phyloP scores from a whole-genome alignment of 345 rosid species.

The Psidium friedrichsthalianum region DNA sequence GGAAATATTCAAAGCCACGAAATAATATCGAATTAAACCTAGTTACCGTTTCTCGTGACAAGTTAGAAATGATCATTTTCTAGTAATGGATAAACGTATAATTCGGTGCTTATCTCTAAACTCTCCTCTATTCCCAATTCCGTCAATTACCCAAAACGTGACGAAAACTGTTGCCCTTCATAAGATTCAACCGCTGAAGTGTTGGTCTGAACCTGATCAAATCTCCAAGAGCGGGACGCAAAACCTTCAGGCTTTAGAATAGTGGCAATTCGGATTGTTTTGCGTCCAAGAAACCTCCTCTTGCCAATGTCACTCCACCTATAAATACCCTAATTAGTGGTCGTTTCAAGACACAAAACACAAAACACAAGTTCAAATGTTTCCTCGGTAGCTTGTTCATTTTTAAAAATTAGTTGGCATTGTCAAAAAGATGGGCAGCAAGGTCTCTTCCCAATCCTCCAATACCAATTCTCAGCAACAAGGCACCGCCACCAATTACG shows the following conservation, averaged over 20 bases:
- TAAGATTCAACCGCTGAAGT: not conserved
- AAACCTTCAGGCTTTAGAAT: not conserved
- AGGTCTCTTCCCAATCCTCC: not conserved
- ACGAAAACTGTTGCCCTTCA: not conserved
- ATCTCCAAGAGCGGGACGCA: not conserved
- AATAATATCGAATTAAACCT: not conserved
- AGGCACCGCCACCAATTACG: constrained; percentile 6
- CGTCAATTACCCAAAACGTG: not conserved
- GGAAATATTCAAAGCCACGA: not conserved
- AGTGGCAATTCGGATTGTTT: not conserved
- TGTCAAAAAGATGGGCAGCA: not conserved
- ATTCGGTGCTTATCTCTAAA: not conserved
- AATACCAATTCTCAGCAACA: not conserved
- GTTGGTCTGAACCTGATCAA: not conserved
- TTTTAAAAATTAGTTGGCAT: not conserved
- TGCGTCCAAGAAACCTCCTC: constrained; percentile 13
- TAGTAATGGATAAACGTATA: not conserved
- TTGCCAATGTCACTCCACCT: not conserved
- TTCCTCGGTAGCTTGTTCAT: not conserved
- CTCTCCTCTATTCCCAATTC: not conserved
- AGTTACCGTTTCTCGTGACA: not conserved
- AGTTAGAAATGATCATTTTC: not conserved
- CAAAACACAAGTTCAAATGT: not conserved
- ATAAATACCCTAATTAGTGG: not conserved
- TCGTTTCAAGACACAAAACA: not conserved